These are phyloP conservation scores for Lactarius hengduanensis DNA, from an alignment of 768 basidiomycete genomes.

Conservation along the genomic window DNA sequence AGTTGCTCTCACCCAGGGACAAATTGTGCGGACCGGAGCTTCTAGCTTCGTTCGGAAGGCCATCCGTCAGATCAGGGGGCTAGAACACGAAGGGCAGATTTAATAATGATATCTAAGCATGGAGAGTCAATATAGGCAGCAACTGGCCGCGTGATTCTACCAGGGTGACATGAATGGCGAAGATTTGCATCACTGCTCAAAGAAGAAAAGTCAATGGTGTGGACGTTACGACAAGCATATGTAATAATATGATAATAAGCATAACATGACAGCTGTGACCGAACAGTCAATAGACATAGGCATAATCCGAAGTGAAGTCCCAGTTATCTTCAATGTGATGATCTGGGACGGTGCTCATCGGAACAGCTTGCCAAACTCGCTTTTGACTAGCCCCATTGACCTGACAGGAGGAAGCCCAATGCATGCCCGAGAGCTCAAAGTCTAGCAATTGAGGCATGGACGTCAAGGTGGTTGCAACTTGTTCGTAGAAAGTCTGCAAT, in stretches of 20 bases:
- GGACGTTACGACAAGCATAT: constrained; percentile 15
- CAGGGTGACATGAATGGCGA: not conserved
- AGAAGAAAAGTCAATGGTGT: constrained; percentile 1
- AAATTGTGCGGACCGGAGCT: constrained; percentile 22
- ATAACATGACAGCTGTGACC: constrained; percentile 19
- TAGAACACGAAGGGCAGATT: constrained; percentile 13
- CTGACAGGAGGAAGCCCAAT: constrained; percentile 47
- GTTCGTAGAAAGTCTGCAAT: constrained; percentile 57
- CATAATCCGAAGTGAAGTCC: constrained; percentile 26
- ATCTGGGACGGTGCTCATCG: constrained; percentile 18
- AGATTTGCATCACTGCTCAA: constrained; percentile 9
- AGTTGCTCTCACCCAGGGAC: constrained; percentile 16
- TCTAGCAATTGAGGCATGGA: constrained; percentile 58
- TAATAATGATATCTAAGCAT: constrained; percentile 12
- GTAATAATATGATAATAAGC: constrained; percentile 26
- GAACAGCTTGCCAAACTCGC: constrained; percentile 28
- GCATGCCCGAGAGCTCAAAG: constrained; percentile 75
- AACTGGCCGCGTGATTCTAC: constrained; percentile 8
- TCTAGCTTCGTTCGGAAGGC: constrained; percentile 26
- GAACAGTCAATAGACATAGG: constrained; percentile 26
- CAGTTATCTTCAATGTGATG: constrained; percentile 23
- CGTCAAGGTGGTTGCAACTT: constrained; percentile 56
- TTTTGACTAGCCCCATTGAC: constrained; percentile 20
- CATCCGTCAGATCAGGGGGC: constrained; percentile 20
- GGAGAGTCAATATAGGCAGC: constrained; percentile 15